Percentiles rank a stretch among this genome's conserved stretches.
phyloP scores from a whole-genome alignment of 2,329 filamentous ascomycete species.

The Beauveria sp. region DNA sequence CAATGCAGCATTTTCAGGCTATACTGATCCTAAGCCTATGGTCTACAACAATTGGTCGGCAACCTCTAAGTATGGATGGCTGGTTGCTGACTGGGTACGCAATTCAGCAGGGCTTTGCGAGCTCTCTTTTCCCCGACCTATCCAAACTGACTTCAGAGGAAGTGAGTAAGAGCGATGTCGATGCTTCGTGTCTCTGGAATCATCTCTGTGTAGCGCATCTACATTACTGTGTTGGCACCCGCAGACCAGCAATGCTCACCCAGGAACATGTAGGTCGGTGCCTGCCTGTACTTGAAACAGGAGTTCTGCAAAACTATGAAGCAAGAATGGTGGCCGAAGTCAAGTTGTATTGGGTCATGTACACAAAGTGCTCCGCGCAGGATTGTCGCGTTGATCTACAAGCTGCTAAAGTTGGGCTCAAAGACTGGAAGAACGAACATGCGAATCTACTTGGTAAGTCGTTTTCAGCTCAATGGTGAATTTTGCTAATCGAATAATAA shows the following conservation, averaged over 20 bases:
- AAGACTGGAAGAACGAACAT: conserved; percentile 19
- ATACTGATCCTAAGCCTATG: conserved; percentile 19
- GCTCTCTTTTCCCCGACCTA: conserved; percentile 9
- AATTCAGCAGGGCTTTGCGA: conserved; percentile 18
- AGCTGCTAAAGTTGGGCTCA: conserved; percentile 12
- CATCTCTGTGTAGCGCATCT: conserved; percentile 21
- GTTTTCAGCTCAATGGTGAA: too few relatives aligned
- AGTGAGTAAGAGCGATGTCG: not conserved
- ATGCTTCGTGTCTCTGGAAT: conserved; percentile 21
- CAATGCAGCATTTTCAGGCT: conserved; percentile 20
- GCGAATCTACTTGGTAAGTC: conserved; percentile 12
- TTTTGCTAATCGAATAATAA: too few relatives aligned
- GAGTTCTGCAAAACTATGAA: conserved; percentile 18
- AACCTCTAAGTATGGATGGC: conserved; percentile 21
- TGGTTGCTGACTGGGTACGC: conserved; percentile 22
- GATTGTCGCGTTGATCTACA: conserved; percentile 8
- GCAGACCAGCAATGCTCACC: conserved; percentile 16
- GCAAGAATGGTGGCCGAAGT: conserved; percentile 22
- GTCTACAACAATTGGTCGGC: conserved; percentile 21
- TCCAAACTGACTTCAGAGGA: too few relatives aligned
- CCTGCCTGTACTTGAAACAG: conserved; percentile 9
- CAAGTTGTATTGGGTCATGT: conserved; percentile 22
- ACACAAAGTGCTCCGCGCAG: conserved; percentile 14
- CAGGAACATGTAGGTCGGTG: conserved; percentile 18
- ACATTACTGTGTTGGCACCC: conserved; percentile 23